Conservation (phyloP, 148 eudicot genomes). For the Heliosperma pusillum region DNA sequence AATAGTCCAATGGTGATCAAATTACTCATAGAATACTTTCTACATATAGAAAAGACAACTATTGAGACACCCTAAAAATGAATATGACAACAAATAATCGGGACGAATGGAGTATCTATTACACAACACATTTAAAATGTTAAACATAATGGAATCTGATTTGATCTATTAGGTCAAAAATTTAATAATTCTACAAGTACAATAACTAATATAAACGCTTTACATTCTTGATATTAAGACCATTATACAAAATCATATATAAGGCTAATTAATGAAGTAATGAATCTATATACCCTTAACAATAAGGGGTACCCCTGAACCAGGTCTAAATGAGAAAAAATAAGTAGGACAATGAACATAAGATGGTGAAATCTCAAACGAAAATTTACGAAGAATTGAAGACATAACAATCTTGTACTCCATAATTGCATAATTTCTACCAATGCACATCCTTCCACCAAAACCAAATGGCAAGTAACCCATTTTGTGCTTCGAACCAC, state of each 20-base stretch:
- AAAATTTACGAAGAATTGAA: conserved; percentile 48
- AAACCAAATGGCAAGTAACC: conserved; percentile 90
- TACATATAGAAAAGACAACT: no score
- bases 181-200: no score
- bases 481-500: conserved; percentile 79
- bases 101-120: no score
- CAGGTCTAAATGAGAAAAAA: conserved; percentile 69
- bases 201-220: no score
- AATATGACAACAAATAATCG: no score
- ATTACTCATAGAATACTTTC: no score
- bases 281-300: conserved; percentile 1
- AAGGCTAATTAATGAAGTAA: not conserved
- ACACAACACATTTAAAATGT: no score
- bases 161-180: no score
- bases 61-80: no score
- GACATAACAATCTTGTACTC: conserved; percentile 71
- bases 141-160: no score
- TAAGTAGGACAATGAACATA: conserved; percentile 63
- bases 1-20: no score
- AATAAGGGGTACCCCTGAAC: conserved; percentile 56
- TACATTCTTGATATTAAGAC: not conserved
- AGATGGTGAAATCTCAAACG: conserved; percentile 55
- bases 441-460: conserved; percentile 93
- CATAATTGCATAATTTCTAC: conserved; percentile 58
- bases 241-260: conserved; percentile 19